These are phyloP conservation scores for Blastomyces parvus DNA, from an alignment of 2,329 filamentous ascomycete species.

Conservation along the genomic window DNA sequence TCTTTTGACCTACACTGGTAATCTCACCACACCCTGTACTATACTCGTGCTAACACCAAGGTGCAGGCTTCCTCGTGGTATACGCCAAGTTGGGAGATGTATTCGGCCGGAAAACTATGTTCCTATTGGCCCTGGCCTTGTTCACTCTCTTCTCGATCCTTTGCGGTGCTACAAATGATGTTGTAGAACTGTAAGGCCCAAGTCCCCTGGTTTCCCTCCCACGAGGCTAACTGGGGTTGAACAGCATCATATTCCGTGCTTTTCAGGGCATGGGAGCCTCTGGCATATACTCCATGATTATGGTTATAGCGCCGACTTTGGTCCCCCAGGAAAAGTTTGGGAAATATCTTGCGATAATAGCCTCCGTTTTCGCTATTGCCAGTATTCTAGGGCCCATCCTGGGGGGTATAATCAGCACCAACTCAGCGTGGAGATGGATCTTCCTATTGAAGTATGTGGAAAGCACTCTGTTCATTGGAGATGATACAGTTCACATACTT, in stretches of 20 bases:
- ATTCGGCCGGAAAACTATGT: conserved; percentile 35
- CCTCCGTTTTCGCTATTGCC: conserved; percentile 12
- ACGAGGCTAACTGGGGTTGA: neutral
- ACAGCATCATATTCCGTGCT: conserved; percentile 21
- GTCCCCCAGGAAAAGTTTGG: conserved; percentile 15
- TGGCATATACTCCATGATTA: conserved; percentile 19
- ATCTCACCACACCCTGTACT: no score
- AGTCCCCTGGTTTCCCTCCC: neutral
- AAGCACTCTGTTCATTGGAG: neutral
- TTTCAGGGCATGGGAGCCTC: conserved; percentile 23
- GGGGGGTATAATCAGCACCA: conserved; percentile 18
- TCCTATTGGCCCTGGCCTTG: conserved; percentile 30
- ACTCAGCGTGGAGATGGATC: conserved; percentile 19
- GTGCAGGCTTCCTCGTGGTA: conserved; percentile 33
- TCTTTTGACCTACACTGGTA: conserved; percentile 43
- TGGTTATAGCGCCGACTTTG: conserved; percentile 18
- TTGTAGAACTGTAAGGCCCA: neutral
- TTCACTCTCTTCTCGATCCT: conserved; percentile 35
- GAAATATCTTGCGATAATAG: conserved; percentile 8
- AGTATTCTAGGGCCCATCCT: conserved; percentile 16
- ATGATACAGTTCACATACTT: neutral
- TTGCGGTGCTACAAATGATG: conserved; percentile 24
- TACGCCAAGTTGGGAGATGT: conserved; percentile 41
- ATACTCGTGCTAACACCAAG: neutral
- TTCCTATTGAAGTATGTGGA: conserved; percentile 15